phyloP scores from a whole-genome alignment of 108 stramenopile genomes.

The Thalassiosira profunda region DNA sequence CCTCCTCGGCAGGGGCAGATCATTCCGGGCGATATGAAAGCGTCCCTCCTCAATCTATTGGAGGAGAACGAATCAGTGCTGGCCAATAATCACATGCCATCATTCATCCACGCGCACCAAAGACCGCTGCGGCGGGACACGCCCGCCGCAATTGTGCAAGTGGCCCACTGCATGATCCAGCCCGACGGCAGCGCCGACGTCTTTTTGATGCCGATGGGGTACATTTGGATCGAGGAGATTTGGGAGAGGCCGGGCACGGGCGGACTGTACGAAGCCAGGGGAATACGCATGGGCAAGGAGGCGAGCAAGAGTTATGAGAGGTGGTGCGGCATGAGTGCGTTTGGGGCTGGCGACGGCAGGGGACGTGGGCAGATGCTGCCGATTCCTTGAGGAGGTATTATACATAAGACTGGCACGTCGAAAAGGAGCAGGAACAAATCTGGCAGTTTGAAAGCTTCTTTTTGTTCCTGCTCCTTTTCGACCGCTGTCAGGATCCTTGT shows the following conservation, averaged over 20 bases:
- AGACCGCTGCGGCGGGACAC: constrained; percentile 27
- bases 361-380: constrained; percentile 37
- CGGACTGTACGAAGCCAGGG: constrained; percentile 57
- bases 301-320: constrained; percentile 25
- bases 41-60: constrained; percentile 13
- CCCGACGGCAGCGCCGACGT: constrained; percentile 75
- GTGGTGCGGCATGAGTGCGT: constrained; percentile 30
- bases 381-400: constrained; percentile 48
- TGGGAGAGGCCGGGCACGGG: constrained; percentile 55
- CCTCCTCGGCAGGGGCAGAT: constrained; percentile 3
- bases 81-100: constrained; percentile 10
- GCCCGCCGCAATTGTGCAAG: constrained; percentile 65
- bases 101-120: constrained; percentile 62
- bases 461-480: no score
- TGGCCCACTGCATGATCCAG: constrained; percentile 42
- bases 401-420: no score
- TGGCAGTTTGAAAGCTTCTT: no score
- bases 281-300: constrained; percentile 57
- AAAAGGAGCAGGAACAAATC: no score
- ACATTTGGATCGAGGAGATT: constrained; percentile 61
- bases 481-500: no score
- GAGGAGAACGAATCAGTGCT: constrained; percentile 29
- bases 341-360: constrained; percentile 42
- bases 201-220: constrained; percentile 48
- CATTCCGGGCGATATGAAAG: constrained; percentile 19